phyloP scores from a whole-genome alignment of 169 alveolate genomes.

The Plasmodium gonderi region DNA sequence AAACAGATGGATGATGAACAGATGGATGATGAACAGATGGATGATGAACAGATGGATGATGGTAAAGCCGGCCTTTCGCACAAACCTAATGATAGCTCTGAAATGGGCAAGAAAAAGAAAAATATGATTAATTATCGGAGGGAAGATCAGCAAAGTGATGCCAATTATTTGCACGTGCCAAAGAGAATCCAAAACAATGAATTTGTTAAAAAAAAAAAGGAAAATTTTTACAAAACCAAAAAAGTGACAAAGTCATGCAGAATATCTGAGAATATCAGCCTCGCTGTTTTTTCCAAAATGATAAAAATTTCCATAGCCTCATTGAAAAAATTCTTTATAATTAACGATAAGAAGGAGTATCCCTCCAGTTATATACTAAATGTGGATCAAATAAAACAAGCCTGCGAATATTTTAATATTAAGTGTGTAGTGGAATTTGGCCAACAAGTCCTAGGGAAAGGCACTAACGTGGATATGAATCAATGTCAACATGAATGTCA shows the following conservation, averaged over 20 bases:
- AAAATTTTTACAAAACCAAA: background rate
- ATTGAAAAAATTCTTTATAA: constrained; percentile 34
- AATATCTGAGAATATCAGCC: background rate
- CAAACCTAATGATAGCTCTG: too few relatives aligned
- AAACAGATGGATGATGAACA: too few relatives aligned
- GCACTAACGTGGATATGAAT: background rate
- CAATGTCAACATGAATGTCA: too few relatives aligned
- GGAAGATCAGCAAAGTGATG: too few relatives aligned
- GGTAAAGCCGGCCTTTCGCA: too few relatives aligned
- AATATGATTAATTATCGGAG: background rate
- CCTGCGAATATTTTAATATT: constrained; percentile 29
- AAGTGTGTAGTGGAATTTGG: background rate
- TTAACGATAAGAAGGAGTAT: constrained; percentile 47
- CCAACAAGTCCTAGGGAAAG: background rate
- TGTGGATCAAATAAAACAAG: constrained; percentile 30
- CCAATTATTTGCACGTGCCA: too few relatives aligned
- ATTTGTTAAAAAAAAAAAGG: constrained; percentile 4
- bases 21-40: too few relatives aligned
- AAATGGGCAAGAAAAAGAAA: too few relatives aligned
- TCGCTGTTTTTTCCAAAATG: constrained; percentile 10
- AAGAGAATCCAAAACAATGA: background rate
- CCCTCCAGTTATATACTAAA: background rate
- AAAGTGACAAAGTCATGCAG: background rate
- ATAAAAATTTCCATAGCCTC: constrained; percentile 38
- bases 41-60: too few relatives aligned